Conservation (phyloP, 768 basidiomycete species). For the Neoboletus brunneissimus region DNA sequence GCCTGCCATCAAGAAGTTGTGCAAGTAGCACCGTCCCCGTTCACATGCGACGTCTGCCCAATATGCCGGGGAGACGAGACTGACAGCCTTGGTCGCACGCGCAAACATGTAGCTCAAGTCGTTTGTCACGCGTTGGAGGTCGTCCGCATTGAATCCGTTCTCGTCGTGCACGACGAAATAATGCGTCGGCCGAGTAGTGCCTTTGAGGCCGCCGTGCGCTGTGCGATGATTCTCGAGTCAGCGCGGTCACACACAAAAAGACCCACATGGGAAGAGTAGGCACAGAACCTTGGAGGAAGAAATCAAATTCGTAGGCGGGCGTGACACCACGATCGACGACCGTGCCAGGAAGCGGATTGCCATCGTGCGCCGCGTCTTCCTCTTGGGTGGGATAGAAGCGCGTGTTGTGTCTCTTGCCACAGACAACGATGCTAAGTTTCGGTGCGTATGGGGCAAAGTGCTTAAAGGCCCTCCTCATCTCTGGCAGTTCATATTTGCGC, state of each 20-base stretch:
- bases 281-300: constrained; percentile 47
- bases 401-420: constrained; percentile 56
- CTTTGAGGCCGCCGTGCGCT: constrained; percentile 44
- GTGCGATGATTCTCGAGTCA: neutral
- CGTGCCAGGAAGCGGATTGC: constrained; percentile 53
- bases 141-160: constrained; percentile 46
- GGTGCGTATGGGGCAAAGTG: constrained; percentile 43
- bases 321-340: constrained; percentile 56
- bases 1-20: constrained; percentile 39
- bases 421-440: constrained; percentile 51
- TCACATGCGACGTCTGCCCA: constrained; percentile 52
- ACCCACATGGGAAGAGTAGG: neutral
- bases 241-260: neutral
- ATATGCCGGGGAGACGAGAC: constrained; percentile 36
- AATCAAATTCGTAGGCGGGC: constrained; percentile 52
- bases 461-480: constrained; percentile 41
- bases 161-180: constrained; percentile 58
- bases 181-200: constrained; percentile 49
- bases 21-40: constrained; percentile 51
- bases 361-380: constrained; percentile 38
- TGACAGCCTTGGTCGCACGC: constrained; percentile 50
- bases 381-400: constrained; percentile 50
- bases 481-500: constrained; percentile 39
- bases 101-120: constrained; percentile 54
- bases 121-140: constrained; percentile 49